A percentile compares a stretch with the other conserved stretches of the same genome.
Evolutionary conservation across 2,329 filamentous ascomycete species (phyloP).

Genomic region (Paraphoma chrysanthemicola): DNA sequence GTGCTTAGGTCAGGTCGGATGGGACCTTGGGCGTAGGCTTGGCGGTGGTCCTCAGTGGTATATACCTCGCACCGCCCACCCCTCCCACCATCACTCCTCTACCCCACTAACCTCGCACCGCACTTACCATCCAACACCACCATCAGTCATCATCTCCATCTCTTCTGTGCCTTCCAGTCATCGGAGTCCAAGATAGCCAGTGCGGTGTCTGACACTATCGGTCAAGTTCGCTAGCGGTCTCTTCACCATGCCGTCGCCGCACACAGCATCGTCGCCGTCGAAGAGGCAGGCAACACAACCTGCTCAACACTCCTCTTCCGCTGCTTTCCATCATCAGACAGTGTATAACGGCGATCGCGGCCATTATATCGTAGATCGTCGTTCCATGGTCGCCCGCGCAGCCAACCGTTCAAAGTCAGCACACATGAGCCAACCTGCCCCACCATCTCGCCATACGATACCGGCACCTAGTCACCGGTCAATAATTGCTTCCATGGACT

Average conservation of each 20-base stretch:
- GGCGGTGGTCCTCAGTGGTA: conserved; percentile 22
- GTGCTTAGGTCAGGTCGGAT: conserved; percentile 11
- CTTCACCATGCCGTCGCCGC: conserved; percentile 33
- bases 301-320: background rate
- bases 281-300: background rate
- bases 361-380: conserved; percentile 33
- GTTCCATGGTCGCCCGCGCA: conserved; percentile 11
- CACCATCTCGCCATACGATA: background rate
- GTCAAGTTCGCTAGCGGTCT: conserved; percentile 3
- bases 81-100: conserved; percentile 13
- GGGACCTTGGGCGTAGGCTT: conserved; percentile 21
- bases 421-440: background rate
- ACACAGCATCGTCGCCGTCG: background rate
- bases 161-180: background rate
- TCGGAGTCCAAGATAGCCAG: background rate
- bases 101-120: conserved; percentile 10
- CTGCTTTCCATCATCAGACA: conserved; percentile 26
- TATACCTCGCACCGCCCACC: conserved; percentile 33
- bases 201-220: conserved; percentile 3
- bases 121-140: conserved; percentile 6
- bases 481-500: background rate
- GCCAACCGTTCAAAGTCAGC: background rate
- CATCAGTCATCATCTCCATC: conserved; percentile 1
- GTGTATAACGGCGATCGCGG: conserved; percentile 31
- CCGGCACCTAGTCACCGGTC: background rate